These are phyloP conservation scores for Erigeron philadelphicus DNA, from an alignment of 140 eudicot species.

Conservation along the genomic window DNA sequence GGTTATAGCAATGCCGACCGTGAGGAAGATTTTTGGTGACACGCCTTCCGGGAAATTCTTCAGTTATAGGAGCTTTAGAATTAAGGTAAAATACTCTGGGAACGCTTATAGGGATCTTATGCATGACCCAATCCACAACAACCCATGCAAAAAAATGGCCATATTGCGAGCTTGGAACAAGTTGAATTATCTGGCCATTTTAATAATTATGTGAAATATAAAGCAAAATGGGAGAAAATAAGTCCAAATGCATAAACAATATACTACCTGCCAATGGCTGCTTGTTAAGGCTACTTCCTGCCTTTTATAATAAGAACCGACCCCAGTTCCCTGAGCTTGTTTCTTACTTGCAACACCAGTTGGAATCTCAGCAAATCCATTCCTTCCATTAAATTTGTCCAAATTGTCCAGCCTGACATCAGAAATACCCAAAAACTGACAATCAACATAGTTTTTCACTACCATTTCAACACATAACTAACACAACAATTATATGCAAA, in stretches of 20 bases:
- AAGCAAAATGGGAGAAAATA: neutral
- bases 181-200: conserved; percentile 71
- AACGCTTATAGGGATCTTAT: conserved; percentile 65
- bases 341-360: conserved; percentile 36
- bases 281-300: conserved; percentile 65
- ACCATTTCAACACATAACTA: neutral
- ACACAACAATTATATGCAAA: neutral
- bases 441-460: conserved; percentile 13
- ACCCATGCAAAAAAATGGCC: conserved; percentile 89
- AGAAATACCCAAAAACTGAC: conserved; percentile 13
- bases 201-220: neutral
- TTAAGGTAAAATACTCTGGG: conserved; percentile 88
- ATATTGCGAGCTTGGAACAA: conserved; percentile 56
- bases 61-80: conserved; percentile 91
- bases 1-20: conserved; percentile 70
- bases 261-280: conserved; percentile 91
- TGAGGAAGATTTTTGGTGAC: conserved; percentile 93
- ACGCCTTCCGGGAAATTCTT: conserved; percentile 95
- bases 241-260: conserved; percentile 14
- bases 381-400: conserved; percentile 32
- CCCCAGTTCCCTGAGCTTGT: conserved; percentile 59
- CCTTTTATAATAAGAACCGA: conserved; percentile 67
- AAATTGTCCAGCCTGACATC: conserved; percentile 46
- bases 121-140: conserved; percentile 76
- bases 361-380: conserved; percentile 34